Conservation (phyloP, 371 early-diverging fungal species). For the Enterocytospora artemiae region DNA sequence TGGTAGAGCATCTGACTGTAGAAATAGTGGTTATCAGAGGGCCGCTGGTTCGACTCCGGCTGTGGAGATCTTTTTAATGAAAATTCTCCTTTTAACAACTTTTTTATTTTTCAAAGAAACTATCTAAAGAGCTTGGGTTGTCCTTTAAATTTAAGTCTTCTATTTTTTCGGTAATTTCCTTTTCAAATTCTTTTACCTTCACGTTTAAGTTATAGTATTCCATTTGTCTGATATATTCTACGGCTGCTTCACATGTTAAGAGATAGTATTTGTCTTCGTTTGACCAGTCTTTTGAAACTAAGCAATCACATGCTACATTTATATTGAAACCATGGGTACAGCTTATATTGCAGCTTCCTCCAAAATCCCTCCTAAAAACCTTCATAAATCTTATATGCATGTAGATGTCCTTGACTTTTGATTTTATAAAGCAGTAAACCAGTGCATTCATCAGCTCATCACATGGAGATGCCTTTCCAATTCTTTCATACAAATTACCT, state of each 20-base stretch:
- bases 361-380: slow-evolving; percentile 11
- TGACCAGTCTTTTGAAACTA: not conserved
- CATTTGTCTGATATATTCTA: slow-evolving; percentile 41
- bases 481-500: not conserved
- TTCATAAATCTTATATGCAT: slow-evolving; percentile 22
- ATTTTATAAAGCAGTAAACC: slow-evolving; percentile 31
- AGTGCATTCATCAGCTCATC: slow-evolving; percentile 14
- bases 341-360: not conserved
- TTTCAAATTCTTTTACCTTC: slow-evolving; percentile 30
- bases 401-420: slow-evolving; percentile 21
- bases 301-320: slow-evolving; percentile 19
- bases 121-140: not conserved
- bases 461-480: slow-evolving; percentile 8
- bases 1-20: slow-evolving; percentile 58
- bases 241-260: slow-evolving; percentile 18
- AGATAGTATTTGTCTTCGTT: slow-evolving; percentile 39
- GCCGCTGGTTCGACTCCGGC: slow-evolving; percentile 58
- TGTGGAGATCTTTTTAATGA: slow-evolving; percentile 47
- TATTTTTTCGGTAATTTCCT: slow-evolving; percentile 14
- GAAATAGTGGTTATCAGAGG: slow-evolving; percentile 51
- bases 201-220: slow-evolving; percentile 45
- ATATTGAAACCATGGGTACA: slow-evolving; percentile 31
- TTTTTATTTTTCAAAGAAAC: slow-evolving; percentile 3
- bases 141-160: slow-evolving; percentile 2
- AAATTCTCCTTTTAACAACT: not conserved